Conservation (phyloP, 148 eudicot genomes). For the Fagopyrum tataricum region DNA sequence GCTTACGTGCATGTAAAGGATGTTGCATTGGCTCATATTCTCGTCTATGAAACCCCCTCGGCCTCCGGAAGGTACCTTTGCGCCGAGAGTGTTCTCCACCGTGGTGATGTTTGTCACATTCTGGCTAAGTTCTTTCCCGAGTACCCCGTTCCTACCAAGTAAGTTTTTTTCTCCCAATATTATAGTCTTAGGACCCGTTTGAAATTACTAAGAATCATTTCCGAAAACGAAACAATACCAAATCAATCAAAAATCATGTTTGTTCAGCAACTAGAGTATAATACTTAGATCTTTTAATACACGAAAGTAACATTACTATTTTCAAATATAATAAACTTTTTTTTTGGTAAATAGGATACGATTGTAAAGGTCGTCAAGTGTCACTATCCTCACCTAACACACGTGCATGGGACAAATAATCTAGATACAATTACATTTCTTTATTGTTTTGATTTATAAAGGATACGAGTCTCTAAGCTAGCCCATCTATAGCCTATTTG, state of each 20-base stretch:
- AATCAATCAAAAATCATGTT: too few species aligned
- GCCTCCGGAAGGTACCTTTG: slow-evolving; percentile 67
- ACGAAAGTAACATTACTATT: too few species aligned
- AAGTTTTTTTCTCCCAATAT: slow-evolving; percentile 28
- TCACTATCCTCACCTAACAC: slow-evolving; percentile 3
- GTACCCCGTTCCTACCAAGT: slow-evolving; percentile 88
- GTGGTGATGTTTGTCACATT: slow-evolving; percentile 76
- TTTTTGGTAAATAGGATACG: background rate
- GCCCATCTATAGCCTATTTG: too few species aligned
- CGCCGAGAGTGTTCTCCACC: slow-evolving; percentile 74
- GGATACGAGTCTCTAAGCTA: too few species aligned
- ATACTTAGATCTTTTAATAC: too few species aligned
- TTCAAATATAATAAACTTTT: too few species aligned
- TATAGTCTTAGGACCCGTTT: too few species aligned
- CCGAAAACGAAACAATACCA: too few species aligned
- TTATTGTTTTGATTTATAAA: too few species aligned
- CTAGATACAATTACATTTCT: too few species aligned
- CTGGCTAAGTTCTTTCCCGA: slow-evolving; percentile 78
- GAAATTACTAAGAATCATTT: too few species aligned
- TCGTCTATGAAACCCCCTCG: slow-evolving; percentile 56
- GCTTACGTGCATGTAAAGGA: slow-evolving; percentile 79
- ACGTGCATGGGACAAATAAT: background rate
- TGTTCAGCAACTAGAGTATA: too few species aligned
- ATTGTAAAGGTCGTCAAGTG: background rate
- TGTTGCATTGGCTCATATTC: slow-evolving; percentile 72